These are phyloP conservation scores for Citrullus mucosospermus DNA, from an alignment of 306 rosid species.

Conservation along the genomic window DNA sequence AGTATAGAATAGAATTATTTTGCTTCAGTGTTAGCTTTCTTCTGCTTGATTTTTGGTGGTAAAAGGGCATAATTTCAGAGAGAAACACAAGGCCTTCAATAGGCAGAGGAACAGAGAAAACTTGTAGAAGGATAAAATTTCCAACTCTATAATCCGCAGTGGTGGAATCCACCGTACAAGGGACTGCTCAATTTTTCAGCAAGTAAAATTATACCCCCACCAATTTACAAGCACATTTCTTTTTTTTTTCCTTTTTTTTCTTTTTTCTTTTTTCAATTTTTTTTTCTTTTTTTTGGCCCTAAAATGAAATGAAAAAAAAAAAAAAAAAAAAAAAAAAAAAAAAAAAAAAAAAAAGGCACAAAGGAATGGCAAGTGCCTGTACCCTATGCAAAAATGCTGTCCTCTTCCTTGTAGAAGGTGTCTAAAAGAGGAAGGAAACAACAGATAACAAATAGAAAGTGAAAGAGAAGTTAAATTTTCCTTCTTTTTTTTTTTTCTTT, in stretches of 20 bases:
- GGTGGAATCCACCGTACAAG: constrained; percentile 64
- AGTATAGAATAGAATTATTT: neutral
- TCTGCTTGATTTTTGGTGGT: neutral
- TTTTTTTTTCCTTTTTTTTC: neutral
- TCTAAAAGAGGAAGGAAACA: constrained; percentile 13
- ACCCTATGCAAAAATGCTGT: constrained; percentile 50
- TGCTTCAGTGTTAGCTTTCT: neutral
- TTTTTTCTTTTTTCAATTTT: neutral
- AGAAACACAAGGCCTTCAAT: neutral
- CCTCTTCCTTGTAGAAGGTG: constrained; percentile 20
- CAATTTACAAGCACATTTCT: constrained; percentile 46
- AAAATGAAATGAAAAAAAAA: constrained; percentile 12
- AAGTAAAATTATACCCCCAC: constrained; percentile 61
- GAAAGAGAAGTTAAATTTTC: constrained; percentile 14
- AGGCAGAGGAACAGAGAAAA: neutral
- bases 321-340: neutral
- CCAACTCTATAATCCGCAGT: constrained; percentile 33
- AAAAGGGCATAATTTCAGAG: neutral
- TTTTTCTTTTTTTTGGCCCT: constrained; percentile 6
- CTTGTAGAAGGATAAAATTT: constrained; percentile 15
- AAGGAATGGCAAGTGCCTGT: constrained; percentile 30
- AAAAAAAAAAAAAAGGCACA: constrained; percentile 11
- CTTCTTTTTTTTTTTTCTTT: constrained; percentile 7
- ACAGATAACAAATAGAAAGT: constrained; percentile 5
- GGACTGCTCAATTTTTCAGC: constrained; percentile 33